A percentile compares a stretch with the other conserved stretches of the same genome.
Evolutionary conservation across 2,329 filamentous ascomycete species (phyloP).

Genomic region (Tolypocladium amazonense): DNA sequence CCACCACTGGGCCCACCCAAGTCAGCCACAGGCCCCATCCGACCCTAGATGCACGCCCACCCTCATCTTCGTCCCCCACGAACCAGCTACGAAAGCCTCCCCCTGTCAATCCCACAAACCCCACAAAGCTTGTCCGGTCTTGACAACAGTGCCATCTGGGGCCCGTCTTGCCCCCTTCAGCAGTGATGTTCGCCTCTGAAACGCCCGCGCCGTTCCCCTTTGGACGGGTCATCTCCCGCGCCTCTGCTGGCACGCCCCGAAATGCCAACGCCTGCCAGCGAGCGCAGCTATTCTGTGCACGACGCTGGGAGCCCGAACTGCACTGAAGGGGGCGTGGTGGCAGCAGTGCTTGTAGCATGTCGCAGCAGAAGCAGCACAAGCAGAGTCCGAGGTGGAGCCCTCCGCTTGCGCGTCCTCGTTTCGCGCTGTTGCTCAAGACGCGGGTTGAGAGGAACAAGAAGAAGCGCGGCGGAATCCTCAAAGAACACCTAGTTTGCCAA

Average conservation of each 20-base stretch:
- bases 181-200: conserved; percentile 23
- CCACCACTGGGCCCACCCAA: background rate
- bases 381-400: background rate
- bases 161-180: conserved; percentile 12
- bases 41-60: background rate
- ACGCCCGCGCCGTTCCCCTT: conserved; percentile 17
- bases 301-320: background rate
- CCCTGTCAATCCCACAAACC: conserved; percentile 9
- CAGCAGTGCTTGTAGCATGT: too few species aligned
- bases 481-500: background rate
- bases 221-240: conserved; percentile 11
- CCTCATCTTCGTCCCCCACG: background rate
- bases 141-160: background rate
- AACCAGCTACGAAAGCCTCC: conserved; percentile 1
- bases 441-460: background rate
- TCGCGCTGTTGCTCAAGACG: background rate
- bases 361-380: background rate
- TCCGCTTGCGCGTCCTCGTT: background rate
- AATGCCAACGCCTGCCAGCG: background rate
- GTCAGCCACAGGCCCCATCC: background rate
- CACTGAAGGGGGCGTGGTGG: background rate
- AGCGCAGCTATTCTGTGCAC: background rate
- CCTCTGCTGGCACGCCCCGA: background rate
- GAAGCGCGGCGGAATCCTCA: background rate
- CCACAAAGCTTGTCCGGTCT: conserved; percentile 24